Percentiles rank a stretch among this genome's conserved stretches.
Evolutionary conservation across 192 early-diverging fungal genomes (phyloP).

Genomic region (Coemansia nantahalensis): DNA sequence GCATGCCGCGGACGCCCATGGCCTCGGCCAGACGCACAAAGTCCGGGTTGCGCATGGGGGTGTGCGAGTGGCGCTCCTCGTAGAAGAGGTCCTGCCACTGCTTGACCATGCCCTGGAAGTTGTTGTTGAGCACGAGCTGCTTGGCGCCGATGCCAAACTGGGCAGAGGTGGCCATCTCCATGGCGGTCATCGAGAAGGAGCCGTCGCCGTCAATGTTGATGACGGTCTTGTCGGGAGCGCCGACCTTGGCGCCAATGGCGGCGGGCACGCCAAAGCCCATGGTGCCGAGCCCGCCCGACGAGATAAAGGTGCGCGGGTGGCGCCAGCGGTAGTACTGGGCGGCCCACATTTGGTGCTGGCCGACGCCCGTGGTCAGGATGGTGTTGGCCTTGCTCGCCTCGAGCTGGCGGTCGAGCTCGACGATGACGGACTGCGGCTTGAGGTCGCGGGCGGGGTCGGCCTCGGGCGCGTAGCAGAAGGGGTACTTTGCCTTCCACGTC

Average conservation of each 20-base stretch:
- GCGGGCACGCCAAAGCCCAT: slow-evolving; percentile 98
- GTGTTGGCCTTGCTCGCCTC: slow-evolving; percentile 84
- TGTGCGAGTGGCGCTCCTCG: slow-evolving; percentile 92
- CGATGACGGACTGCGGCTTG: slow-evolving; percentile 93
- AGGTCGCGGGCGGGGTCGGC: slow-evolving; percentile 60
- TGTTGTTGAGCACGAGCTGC: slow-evolving; percentile 95
- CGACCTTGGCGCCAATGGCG: slow-evolving; percentile 97
- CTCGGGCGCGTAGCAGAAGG: slow-evolving; percentile 76
- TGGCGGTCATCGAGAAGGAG: slow-evolving; percentile 97
- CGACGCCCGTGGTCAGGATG: slow-evolving; percentile 95
- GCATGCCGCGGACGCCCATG: slow-evolving; percentile 88
- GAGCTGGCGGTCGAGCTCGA: slow-evolving; percentile 86
- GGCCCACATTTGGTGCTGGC: slow-evolving; percentile 99
- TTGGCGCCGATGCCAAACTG: slow-evolving; percentile 98
- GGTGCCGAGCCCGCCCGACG: slow-evolving; percentile 96
- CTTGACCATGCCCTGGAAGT: slow-evolving; percentile 99
- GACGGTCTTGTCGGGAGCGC: slow-evolving; percentile 88
- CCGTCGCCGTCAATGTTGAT: slow-evolving; percentile 99
- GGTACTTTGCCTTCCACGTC: slow-evolving; percentile 91
- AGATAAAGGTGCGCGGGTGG: slow-evolving; percentile 82
- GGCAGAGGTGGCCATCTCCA: slow-evolving; percentile 97
- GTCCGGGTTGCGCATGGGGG: slow-evolving; percentile 94
- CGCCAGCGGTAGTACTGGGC: slow-evolving; percentile 95
- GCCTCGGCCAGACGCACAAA: slow-evolving; percentile 97
- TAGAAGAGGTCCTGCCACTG: slow-evolving; percentile 97